phyloP scores from a whole-genome alignment of 148 eudicot genomes.

The Silene uniflora region DNA sequence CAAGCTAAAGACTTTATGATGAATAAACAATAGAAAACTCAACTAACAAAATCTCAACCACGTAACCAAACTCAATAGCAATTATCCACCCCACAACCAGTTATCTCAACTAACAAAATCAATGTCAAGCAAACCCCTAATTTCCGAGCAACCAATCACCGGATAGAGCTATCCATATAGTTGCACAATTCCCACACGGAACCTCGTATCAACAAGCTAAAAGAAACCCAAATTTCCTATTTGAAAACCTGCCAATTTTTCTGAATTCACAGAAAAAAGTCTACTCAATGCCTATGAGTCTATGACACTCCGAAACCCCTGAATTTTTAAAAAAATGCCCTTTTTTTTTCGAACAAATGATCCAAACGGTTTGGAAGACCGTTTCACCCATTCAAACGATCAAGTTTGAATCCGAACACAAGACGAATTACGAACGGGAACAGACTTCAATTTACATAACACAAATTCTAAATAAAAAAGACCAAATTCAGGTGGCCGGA shows the following conservation, averaged over 20 bases:
- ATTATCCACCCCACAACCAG: neutral
- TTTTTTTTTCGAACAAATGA: neutral
- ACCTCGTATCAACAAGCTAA: neutral
- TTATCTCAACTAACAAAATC: conserved; percentile 10
- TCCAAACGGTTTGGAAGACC: neutral
- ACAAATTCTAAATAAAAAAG: too few species aligned
- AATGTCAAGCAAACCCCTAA: conserved; percentile 3
- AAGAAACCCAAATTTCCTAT: neutral
- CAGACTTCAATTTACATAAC: too few species aligned
- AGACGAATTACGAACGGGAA: too few species aligned
- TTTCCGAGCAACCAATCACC: too few species aligned
- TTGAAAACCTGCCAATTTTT: neutral
- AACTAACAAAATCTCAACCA: neutral
- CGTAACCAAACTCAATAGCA: neutral
- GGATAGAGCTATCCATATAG: neutral
- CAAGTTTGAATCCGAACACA: too few species aligned
- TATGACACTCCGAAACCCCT: neutral
- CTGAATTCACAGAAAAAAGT: too few species aligned
- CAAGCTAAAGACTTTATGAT: neutral
- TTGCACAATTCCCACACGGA: neutral
- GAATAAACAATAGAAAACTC: neutral
- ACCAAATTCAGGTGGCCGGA: too few species aligned
- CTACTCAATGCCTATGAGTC: neutral
- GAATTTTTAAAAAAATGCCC: too few species aligned
- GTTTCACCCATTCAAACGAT: neutral